These are phyloP conservation scores for Babesia bovis DNA, from an alignment of 169 alveolate genomes.

Conservation along the genomic window DNA sequence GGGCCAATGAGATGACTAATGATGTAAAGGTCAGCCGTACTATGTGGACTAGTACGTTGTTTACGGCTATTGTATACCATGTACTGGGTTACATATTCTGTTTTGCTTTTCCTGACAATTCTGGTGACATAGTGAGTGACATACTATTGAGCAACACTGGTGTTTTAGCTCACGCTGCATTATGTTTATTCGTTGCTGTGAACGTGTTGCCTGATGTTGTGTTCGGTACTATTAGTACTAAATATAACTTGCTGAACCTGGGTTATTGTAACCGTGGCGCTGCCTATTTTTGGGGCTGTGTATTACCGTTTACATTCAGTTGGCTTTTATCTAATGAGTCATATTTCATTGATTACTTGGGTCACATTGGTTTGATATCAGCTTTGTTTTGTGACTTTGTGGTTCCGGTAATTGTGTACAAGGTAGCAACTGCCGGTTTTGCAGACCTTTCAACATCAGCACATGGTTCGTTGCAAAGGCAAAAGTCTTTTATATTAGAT, in stretches of 20 bases:
- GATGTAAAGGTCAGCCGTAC: conserved; percentile 71
- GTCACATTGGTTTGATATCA: conserved; percentile 58
- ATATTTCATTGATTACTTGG: conserved; percentile 59
- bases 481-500: not conserved
- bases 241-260: conserved; percentile 75
- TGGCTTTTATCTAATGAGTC: conserved; percentile 72
- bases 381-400: conserved; percentile 73
- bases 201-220: conserved; percentile 74
- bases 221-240: conserved; percentile 71
- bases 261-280: conserved; percentile 61
- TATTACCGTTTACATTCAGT: conserved; percentile 71
- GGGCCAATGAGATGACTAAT: conserved; percentile 79
- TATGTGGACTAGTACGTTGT: conserved; percentile 69
- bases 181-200: conserved; percentile 66
- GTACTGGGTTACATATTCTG: conserved; percentile 63
- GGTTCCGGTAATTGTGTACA: conserved; percentile 70
- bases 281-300: conserved; percentile 70
- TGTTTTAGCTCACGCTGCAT: conserved; percentile 50
- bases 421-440: conserved; percentile 26
- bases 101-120: conserved; percentile 26
- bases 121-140: conserved; percentile 37
- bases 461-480: not conserved
- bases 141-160: conserved; percentile 60
- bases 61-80: conserved; percentile 63
- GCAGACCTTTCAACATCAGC: not conserved